phyloP scores from a whole-genome alignment of 2,329 filamentous ascomycete genomes.

The Apiospora rasikravindrae region DNA sequence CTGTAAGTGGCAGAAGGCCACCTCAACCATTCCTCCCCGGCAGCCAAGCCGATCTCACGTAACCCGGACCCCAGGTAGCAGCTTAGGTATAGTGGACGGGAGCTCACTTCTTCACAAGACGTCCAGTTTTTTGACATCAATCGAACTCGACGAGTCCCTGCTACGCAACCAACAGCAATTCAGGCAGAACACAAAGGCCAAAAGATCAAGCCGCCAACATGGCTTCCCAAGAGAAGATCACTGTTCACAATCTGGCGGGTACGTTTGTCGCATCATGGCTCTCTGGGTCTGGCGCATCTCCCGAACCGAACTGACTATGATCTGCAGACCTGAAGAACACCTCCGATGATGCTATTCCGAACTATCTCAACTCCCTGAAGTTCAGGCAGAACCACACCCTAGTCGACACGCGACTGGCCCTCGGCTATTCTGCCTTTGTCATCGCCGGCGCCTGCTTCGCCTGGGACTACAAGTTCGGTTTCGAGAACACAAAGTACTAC shows the following conservation, averaged over 20 bases:
- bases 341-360: constrained; percentile 90
- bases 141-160: background rate
- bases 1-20: constrained; percentile 12
- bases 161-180: background rate
- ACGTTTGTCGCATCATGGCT: constrained; percentile 28
- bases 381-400: constrained; percentile 84
- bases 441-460: constrained; percentile 85
- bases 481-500: constrained; percentile 82
- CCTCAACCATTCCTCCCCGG: constrained; percentile 2
- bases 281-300: background rate
- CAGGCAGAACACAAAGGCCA: constrained; percentile 9
- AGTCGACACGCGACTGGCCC: constrained; percentile 78
- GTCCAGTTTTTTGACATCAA: background rate
- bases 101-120: background rate
- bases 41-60: constrained; percentile 5
- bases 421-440: constrained; percentile 83
- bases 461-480: constrained; percentile 91
- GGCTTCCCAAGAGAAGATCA: constrained; percentile 61
- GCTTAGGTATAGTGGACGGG: background rate
- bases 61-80: background rate
- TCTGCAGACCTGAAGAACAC: constrained; percentile 89
- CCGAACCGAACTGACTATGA: constrained; percentile 15
- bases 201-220: constrained; percentile 34
- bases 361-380: constrained; percentile 87
- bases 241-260: constrained; percentile 72